Percentiles rank a stretch among this genome's conserved stretches.
These are phyloP conservation scores for Lepidium africanum DNA, from an alignment of 345 rosid species.

Conservation along the genomic window DNA sequence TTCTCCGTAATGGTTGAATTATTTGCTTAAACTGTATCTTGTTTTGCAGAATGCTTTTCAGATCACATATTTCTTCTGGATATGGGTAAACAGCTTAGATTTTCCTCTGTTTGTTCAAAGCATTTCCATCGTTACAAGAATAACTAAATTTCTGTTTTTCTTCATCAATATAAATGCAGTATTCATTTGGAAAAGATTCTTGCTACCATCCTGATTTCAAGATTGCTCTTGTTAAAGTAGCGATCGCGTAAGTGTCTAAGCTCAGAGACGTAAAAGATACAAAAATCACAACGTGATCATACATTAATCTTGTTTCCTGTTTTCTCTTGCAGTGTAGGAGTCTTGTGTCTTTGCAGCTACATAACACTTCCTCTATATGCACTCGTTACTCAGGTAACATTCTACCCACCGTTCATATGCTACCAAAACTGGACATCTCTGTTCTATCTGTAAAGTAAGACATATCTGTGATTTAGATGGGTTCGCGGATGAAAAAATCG, in stretches of 20 bases:
- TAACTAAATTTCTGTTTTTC: background rate
- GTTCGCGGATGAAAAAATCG: constrained; percentile 76
- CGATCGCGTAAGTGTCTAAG: constrained; percentile 54
- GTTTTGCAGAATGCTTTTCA: constrained; percentile 88
- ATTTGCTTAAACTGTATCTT: background rate
- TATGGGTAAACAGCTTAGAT: constrained; percentile 48
- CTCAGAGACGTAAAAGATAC: background rate
- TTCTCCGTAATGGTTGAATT: background rate
- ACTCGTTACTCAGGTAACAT: constrained; percentile 82
- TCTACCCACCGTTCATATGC: background rate
- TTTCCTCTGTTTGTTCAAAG: background rate
- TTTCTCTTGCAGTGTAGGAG: constrained; percentile 45
- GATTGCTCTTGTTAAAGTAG: constrained; percentile 47
- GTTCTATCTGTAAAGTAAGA: background rate
- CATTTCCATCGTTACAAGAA: background rate
- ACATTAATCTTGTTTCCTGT: background rate
- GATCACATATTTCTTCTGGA: constrained; percentile 94
- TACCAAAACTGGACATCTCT: background rate
- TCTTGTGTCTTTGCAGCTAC: constrained; percentile 73
- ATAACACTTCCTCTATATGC: constrained; percentile 87
- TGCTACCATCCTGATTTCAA: constrained; percentile 66
- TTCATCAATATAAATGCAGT: constrained; percentile 34
- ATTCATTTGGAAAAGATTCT: constrained; percentile 55
- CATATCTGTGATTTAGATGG: constrained; percentile 49
- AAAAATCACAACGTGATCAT: background rate